Percentiles rank a stretch among this genome's conserved stretches.
These are phyloP conservation scores for Didymella lethalis DNA, from an alignment of 2,329 filamentous ascomycete species.

Conservation along the genomic window DNA sequence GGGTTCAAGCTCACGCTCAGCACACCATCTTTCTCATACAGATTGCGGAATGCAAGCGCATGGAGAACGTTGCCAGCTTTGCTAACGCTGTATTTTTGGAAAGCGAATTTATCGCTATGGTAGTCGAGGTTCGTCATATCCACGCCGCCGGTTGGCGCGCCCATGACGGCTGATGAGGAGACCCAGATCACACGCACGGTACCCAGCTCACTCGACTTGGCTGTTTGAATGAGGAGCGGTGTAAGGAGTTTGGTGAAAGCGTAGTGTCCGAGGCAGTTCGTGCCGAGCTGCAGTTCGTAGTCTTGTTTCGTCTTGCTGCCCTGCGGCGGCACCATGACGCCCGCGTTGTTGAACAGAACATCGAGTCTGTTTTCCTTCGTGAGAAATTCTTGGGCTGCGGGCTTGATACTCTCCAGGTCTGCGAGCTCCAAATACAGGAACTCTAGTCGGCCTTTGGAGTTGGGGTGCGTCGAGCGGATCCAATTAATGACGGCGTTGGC, in stretches of 20 bases:
- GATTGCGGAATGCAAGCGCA: constrained; percentile 29
- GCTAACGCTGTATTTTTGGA: constrained; percentile 34
- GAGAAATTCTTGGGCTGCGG: constrained; percentile 50
- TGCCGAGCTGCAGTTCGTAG: constrained; percentile 48
- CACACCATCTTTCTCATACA: constrained; percentile 27
- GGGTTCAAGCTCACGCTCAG: constrained; percentile 50
- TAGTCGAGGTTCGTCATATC: constrained; percentile 32
- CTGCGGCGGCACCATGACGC: constrained; percentile 42
- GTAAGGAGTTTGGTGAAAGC: constrained; percentile 52
- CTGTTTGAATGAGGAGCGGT: constrained; percentile 47
- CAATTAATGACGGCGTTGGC: constrained; percentile 55
- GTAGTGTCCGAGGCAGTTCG: constrained; percentile 53
- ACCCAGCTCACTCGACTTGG: constrained; percentile 27
- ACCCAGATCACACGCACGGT: constrained; percentile 51
- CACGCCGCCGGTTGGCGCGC: constrained; percentile 26
- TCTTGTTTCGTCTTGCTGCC: constrained; percentile 36
- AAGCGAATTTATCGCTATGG: constrained; percentile 6
- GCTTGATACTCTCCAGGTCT: constrained; percentile 52
- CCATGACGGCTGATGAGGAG: constrained; percentile 20
- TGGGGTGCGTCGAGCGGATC: constrained; percentile 49
- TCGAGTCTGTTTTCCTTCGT: constrained; percentile 52
- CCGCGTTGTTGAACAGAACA: constrained; percentile 52
- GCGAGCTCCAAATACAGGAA: constrained; percentile 51
- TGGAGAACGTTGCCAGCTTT: constrained; percentile 43
- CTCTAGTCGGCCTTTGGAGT: constrained; percentile 26